Base-by-base conservation (phyloP, 192 early-diverging fungal genomes). In the Spizellomyces sp. region DNA sequence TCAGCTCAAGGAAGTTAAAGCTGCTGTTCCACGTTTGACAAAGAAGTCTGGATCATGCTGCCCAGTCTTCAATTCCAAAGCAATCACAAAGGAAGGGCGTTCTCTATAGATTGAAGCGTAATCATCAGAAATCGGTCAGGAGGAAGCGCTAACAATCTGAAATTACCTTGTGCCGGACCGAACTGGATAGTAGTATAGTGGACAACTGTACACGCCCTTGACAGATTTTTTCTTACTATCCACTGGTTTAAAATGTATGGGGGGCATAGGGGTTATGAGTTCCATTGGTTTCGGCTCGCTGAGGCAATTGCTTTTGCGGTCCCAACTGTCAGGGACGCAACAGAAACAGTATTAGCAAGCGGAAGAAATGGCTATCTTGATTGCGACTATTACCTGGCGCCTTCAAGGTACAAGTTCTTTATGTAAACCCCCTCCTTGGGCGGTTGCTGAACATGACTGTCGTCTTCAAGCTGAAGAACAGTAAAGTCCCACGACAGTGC, bases 361-460 rank as follows among this genome's bases (percentile, higher is more conserved):
- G 19, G 44, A 42, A 10, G 9, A 70, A 15, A n/a, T 43, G 9
- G 47, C 12, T 36, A 36, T 36, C 27, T 36, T 36, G 27, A 36
- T 3, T 36, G 27, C 27, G 27, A 36, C 46, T n/a, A 42, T 75
- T 75, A 85, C 85, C 81, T 82, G 45, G 87, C 87, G n/a, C 87
- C 87, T 70, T 88, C 87, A 22, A 88, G 66, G 70, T 83, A 88
- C 21, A 88, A 45, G 36, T 78, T 78, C 48, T 80, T 74, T 48
- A 88, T 81, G 60, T 88, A 88, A 10, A 86, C 84, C 15, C 87
- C 87, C 27, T 88, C 87, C 66, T 88, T 88, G 10, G 81, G 79
- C 21, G 60, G 73, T 22, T 65, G 67, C 66, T 80, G 79, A 15
- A 82, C 61, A 48, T 81, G 78, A 60, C 79, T 75, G 27, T 87